Evolutionary conservation across 164 flowering plant species (phyloP), one percentile per base, ranked within the genome.

Genomic region (Vitis riparia): DNA sequence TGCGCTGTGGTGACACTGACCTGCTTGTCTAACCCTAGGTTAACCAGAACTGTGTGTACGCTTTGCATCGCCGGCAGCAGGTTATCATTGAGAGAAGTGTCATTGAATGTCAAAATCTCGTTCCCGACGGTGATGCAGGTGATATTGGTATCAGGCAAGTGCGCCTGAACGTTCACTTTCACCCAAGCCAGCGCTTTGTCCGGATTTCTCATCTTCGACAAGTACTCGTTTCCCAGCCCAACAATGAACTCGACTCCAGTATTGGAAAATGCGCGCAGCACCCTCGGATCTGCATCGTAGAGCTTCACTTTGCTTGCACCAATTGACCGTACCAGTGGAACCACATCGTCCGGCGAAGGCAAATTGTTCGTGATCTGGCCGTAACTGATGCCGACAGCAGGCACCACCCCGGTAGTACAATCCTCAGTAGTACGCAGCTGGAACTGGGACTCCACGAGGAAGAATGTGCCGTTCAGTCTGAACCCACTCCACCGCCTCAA

Each of bases 1-100:
- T 90, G 92, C 0, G 97, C 82, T 0, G 97, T 87, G 5, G 97
- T 90, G 69, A 92, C 90, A 27, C 68, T 53, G 9, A 92, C 85
- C 44, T 85, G 87, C 49, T 83, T 79, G 70, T 86, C 86, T 4
- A 87, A 70, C 7, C 85, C 83, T 11, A 86, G 70, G 11, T 49
- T 72, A 0, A 76, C 79, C 0, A 92, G 73, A 8, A 95, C 97
- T 3, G 79, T 30, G 76, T 89, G 89, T 9, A 92, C 68, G 69
- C 73, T 64, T 64, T 82, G 84, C 95, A 92, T 90, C 23, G 90
- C 93, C 0, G 91, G 94, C 1, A 86, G 73, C 59, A 91, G 84
- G 59, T 66, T 23, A 23, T 17, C 70, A 11, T 58, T 75, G 16
- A 79, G 77, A 4, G 84, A 55, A 14, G 88, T 74, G 73, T 88